A percentile compares a stretch with the other conserved stretches of the same genome.
These are phyloP conservation scores for Pichiaceae sp. DNA, from an alignment of 1,139 yeast genomes.

Conservation along the genomic window DNA sequence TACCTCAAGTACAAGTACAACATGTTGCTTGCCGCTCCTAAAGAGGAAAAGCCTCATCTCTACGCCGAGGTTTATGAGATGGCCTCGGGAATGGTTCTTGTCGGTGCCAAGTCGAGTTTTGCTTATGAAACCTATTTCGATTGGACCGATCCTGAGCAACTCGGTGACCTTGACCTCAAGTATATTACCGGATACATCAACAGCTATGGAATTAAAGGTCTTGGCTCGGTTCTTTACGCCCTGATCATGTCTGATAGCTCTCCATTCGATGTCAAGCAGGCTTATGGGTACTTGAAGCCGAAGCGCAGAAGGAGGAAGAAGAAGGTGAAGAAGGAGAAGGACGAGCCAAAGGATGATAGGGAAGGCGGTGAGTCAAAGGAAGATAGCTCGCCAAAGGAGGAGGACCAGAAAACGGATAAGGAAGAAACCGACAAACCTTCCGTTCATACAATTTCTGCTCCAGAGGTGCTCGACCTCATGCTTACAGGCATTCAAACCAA, in stretches of 20 bases:
- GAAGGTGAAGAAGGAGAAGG: conserved; percentile 4
- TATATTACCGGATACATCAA: conserved; percentile 42
- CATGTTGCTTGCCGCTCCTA: conserved; percentile 40
- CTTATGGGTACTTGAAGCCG: conserved; percentile 19
- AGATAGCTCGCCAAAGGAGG: conserved; percentile 9
- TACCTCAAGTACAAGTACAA: conserved; percentile 50
- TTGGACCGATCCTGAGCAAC: conserved; percentile 52
- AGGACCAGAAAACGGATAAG: neutral
- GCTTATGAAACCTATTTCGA: conserved; percentile 79
- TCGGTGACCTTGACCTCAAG: conserved; percentile 42
- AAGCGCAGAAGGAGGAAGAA: conserved; percentile 14
- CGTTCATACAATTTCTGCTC: conserved; percentile 14
- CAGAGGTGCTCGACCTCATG: conserved; percentile 44
- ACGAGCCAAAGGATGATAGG: conserved; percentile 1
- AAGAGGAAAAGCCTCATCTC: conserved; percentile 29
- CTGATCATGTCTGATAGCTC: conserved; percentile 61
- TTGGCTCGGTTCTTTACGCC: conserved; percentile 56
- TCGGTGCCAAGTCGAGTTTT: conserved; percentile 48
- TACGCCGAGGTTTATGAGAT: conserved; percentile 40
- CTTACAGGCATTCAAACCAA: conserved; percentile 42
- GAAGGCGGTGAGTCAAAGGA: conserved; percentile 9
- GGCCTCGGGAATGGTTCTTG: conserved; percentile 67
- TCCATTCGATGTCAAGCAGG: conserved; percentile 35
- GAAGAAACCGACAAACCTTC: neutral
- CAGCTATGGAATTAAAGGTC: conserved; percentile 44